phyloP scores from a whole-genome alignment of 345 rosid genomes.

The Cardamine resedifolia region DNA sequence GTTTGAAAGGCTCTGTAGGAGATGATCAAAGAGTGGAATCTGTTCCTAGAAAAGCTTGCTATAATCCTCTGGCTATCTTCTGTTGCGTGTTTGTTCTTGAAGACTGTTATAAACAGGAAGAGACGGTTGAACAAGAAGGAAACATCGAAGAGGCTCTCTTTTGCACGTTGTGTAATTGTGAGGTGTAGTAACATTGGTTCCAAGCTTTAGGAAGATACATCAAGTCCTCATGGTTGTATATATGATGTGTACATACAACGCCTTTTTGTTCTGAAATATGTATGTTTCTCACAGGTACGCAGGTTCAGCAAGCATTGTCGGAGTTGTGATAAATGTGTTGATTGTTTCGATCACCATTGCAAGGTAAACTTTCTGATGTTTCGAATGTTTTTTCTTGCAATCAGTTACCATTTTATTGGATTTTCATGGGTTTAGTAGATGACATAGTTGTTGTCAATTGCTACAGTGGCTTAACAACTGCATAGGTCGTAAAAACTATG shows the following conservation, averaged over 20 bases:
- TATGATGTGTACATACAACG: background rate
- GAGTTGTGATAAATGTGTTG: constrained; percentile 92
- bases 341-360: constrained; percentile 95
- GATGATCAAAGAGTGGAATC: constrained; percentile 48
- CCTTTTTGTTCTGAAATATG: constrained; percentile 11
- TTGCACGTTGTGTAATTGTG: constrained; percentile 88
- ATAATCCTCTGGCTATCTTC: constrained; percentile 50
- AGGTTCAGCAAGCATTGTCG: constrained; percentile 89
- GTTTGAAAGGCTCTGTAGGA: constrained; percentile 59
- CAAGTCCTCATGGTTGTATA: background rate
- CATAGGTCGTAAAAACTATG: constrained; percentile 84
- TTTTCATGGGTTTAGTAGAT: constrained; percentile 17
- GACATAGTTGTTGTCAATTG: constrained; percentile 34
- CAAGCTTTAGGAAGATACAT: background rate
- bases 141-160: constrained; percentile 64
- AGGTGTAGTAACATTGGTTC: constrained; percentile 50
- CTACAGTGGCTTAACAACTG: constrained; percentile 99
- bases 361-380: constrained; percentile 52
- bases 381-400: background rate
- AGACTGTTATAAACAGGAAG: constrained; percentile 76
- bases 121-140: constrained; percentile 51
- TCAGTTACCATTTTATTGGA: background rate
- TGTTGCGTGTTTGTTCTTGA: constrained; percentile 72
- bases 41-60: constrained; percentile 36
- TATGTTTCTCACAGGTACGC: constrained; percentile 61